Percentiles rank a stretch among this genome's conserved stretches.
phyloP scores from a whole-genome alignment of 768 basidiomycete genomes.

The Xerocomellus amylosporus region DNA sequence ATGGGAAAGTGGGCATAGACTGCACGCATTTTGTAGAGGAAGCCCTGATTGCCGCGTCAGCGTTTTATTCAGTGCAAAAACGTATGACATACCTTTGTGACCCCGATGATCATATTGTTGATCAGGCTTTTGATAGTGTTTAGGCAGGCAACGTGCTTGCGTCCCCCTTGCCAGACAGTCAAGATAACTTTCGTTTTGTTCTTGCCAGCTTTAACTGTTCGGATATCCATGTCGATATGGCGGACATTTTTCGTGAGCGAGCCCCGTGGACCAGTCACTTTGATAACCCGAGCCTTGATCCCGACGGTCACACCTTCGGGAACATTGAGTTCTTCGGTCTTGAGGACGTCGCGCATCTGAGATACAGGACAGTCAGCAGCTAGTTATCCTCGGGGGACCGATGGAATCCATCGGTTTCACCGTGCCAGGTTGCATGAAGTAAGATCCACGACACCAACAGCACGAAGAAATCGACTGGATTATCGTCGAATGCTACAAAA shows the following conservation, averaged over 20 bases:
- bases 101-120: conserved; percentile 96
- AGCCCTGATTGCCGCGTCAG: conserved; percentile 58
- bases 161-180: conserved; percentile 96
- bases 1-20: conserved; percentile 99
- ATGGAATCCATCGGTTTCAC: conserved; percentile 40
- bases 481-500: background rate
- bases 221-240: conserved; percentile 93
- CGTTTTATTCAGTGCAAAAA: background rate
- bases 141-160: conserved; percentile 98
- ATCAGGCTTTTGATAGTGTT: conserved; percentile 94
- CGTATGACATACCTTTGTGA: conserved; percentile 69
- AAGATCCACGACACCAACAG: background rate
- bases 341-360: conserved; percentile 90
- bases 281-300: conserved; percentile 90
- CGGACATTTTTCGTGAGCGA: conserved; percentile 89
- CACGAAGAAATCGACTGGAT: background rate
- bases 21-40: conserved; percentile 99
- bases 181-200: conserved; percentile 72
- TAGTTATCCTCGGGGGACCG: conserved; percentile 29
- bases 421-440: background rate
- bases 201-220: conserved; percentile 70
- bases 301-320: conserved; percentile 81
- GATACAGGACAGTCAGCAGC: conserved; percentile 23
- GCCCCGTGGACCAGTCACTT: conserved; percentile 90
- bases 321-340: conserved; percentile 89